These are phyloP conservation scores for Ganoderma resinaceum DNA, from an alignment of 1,284 basidiomycete species.

Conservation along the genomic window DNA sequence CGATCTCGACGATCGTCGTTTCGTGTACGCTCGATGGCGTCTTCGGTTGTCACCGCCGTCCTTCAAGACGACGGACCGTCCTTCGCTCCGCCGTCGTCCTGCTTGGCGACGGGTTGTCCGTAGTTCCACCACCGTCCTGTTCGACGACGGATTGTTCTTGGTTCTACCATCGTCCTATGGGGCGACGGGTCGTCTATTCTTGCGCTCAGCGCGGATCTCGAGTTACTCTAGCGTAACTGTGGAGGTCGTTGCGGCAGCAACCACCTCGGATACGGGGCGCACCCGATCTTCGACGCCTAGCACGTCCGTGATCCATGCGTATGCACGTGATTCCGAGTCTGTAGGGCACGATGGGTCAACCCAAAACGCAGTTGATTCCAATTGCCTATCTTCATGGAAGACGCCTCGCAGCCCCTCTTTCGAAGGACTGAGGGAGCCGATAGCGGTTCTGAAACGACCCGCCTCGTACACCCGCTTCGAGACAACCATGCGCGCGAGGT, in stretches of 20 bases:
- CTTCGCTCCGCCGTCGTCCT: not conserved
- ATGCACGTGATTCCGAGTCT: conserved; percentile 8
- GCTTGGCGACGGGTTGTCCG: not conserved
- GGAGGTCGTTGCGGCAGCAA: not conserved
- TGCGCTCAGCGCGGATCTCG: not conserved
- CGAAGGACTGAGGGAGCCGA: conserved; percentile 30
- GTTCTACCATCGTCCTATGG: too few species aligned
- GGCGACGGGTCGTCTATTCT: not conserved
- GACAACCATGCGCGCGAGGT: conserved; percentile 25
- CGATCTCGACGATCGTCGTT: not conserved
- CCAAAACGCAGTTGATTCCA: conserved; percentile 18
- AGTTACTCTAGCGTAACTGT: conserved; percentile 4
- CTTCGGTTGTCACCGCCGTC: not conserved
- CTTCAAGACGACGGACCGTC: not conserved
- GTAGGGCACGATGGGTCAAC: conserved; percentile 13
- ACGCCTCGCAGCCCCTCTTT: conserved; percentile 33
- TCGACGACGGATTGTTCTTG: not conserved
- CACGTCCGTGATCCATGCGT: not conserved
- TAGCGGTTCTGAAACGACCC: conserved; percentile 16
- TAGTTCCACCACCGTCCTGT: not conserved
- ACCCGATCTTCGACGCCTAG: not conserved
- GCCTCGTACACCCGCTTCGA: conserved; percentile 36
- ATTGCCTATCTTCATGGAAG: conserved; percentile 37
- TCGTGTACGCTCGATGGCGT: conserved; percentile 4
- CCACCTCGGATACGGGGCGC: not conserved